Percentiles rank a stretch among this genome's conserved stretches.
Evolutionary conservation across 495 filamentous ascomycete genomes (phyloP).

Genomic region (Tuber brumale): DNA sequence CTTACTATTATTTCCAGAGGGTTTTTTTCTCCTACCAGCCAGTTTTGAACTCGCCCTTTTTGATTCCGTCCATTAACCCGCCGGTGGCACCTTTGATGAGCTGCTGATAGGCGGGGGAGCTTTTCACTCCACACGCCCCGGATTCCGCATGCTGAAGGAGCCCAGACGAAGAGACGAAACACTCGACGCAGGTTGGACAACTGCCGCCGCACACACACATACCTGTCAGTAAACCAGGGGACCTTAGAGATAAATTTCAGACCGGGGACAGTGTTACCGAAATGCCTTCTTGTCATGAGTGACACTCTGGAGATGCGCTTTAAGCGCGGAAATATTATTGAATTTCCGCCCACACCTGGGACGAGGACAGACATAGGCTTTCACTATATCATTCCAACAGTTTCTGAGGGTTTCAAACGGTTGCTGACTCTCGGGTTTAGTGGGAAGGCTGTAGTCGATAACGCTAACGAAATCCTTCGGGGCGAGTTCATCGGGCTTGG

Average conservation of each 20-base stretch:
- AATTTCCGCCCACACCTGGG: not conserved
- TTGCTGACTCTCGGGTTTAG: not conserved
- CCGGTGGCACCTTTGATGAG: not conserved
- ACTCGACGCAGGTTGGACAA: too few species aligned
- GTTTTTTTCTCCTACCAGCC: not conserved
- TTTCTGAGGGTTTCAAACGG: not conserved
- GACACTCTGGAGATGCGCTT: not conserved
- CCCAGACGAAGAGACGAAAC: not conserved
- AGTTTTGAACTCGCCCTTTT: not conserved
- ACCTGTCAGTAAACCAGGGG: too few species aligned
- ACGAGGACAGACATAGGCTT: not conserved
- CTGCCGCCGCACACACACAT: too few species aligned
- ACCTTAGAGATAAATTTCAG: too few species aligned
- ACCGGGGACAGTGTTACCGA: not conserved
- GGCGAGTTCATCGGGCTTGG: too few species aligned
- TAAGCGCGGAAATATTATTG: not conserved
- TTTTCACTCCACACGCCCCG: not conserved
- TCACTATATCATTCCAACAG: not conserved
- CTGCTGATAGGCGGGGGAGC: not conserved
- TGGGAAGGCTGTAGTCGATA: too few species aligned
- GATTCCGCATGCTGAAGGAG: not conserved
- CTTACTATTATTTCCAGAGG: not conserved
- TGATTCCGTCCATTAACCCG: not conserved
- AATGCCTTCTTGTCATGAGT: not conserved
- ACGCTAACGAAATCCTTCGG: too few species aligned